Percentiles rank a stretch among this genome's conserved stretches.
Evolutionary conservation across 306 rosid genomes (phyloP).

Genomic region (Canavalia gladiata): DNA sequence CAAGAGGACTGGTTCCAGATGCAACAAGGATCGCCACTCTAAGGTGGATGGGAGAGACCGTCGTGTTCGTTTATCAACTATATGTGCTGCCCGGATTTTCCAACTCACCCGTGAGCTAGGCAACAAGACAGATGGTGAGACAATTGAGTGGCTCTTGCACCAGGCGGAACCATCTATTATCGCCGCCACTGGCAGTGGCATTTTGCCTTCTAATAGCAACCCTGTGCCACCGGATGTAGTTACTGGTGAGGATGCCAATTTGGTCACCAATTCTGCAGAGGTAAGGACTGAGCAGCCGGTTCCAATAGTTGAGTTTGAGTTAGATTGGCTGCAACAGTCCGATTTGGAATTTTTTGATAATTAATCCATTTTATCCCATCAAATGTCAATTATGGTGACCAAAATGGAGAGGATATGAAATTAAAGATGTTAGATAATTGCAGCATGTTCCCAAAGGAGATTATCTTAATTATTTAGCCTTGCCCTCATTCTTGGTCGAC

Average conservation of each 20-base stretch:
- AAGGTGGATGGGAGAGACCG: slow-evolving; percentile 4
- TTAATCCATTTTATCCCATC: too few relatives aligned
- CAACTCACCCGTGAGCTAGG: slow-evolving; percentile 16
- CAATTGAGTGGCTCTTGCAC: neutral
- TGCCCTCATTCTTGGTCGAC: neutral
- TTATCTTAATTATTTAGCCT: neutral
- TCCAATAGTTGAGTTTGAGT: neutral
- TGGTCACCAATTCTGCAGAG: neutral
- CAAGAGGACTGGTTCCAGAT: neutral
- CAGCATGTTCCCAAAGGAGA: neutral
- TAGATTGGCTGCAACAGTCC: neutral
- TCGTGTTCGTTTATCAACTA: neutral
- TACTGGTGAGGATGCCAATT: neutral
- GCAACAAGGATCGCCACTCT: neutral
- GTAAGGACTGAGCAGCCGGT: neutral
- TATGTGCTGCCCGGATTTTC: neutral
- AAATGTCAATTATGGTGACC: neutral
- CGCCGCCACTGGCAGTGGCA: neutral
- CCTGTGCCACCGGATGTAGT: neutral
- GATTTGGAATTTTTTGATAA: neutral
- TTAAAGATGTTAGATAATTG: neutral
- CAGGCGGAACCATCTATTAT: neutral
- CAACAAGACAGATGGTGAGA: neutral
- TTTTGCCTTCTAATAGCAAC: neutral
- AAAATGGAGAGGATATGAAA: neutral